These are phyloP conservation scores for Penicillium lividum DNA, from an alignment of 495 filamentous ascomycete genomes.

Conservation along the genomic window DNA sequence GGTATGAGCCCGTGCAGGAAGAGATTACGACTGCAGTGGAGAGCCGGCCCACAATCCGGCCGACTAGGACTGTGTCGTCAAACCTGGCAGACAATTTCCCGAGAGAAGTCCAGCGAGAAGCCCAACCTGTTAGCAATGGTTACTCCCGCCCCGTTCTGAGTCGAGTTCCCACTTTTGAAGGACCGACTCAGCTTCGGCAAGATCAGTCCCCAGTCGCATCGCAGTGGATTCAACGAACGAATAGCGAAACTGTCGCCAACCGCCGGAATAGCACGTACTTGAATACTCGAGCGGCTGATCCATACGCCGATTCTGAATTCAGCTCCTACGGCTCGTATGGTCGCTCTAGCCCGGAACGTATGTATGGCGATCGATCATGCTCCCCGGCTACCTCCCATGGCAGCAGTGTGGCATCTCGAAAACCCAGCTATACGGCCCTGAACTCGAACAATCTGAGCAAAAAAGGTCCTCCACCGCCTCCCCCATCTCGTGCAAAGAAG, in stretches of 20 bases:
- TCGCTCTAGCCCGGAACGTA: constrained; percentile 61
- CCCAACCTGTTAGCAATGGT: constrained; percentile 25
- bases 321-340: constrained; percentile 53
- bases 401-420: constrained; percentile 59
- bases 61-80: constrained; percentile 44
- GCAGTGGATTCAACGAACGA: constrained; percentile 53
- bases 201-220: constrained; percentile 47
- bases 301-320: constrained; percentile 63
- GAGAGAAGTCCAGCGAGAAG: constrained; percentile 40
- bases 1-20: constrained; percentile 60
- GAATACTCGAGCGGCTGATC: constrained; percentile 47
- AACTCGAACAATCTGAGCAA: constrained; percentile 47
- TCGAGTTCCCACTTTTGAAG: constrained; percentile 58
- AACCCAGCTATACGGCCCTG: constrained; percentile 51
- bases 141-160: constrained; percentile 45
- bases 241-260: constrained; percentile 55
- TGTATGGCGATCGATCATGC: constrained; percentile 51
- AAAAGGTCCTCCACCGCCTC: constrained; percentile 79
- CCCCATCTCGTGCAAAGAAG: constrained; percentile 76
- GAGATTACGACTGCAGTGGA: constrained; percentile 47
- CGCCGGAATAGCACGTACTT: constrained; percentile 45
- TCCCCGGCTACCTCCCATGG: constrained; percentile 66
- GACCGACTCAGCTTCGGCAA: constrained; percentile 53
- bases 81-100: constrained; percentile 33
- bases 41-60: constrained; percentile 62